Evolutionary conservation across 2,329 filamentous ascomycete species (phyloP).

Genomic region (Aspergillus flavus): DNA sequence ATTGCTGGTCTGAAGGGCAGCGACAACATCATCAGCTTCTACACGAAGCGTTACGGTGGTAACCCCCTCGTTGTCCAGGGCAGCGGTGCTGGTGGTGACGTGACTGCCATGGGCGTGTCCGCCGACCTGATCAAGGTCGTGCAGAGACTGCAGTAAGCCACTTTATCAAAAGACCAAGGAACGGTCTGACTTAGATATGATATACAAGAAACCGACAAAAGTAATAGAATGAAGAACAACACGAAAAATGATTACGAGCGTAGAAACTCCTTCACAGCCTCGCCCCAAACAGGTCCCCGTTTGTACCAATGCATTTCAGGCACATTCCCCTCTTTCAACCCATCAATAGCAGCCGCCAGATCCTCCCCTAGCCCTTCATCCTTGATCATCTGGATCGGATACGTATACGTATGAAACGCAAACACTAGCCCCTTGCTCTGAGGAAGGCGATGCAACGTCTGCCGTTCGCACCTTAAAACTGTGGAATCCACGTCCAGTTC

Average conservation of each 20-base stretch:
- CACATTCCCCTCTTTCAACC: conserved; percentile 58
- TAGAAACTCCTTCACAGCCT: conserved; percentile 56
- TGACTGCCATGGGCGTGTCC: conserved; percentile 98
- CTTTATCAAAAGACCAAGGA: background rate
- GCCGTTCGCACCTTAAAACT: conserved; percentile 59
- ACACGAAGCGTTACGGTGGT: conserved; percentile 88
- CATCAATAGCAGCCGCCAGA: conserved; percentile 61
- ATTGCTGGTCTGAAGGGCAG: conserved; percentile 95
- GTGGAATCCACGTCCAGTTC: conserved; percentile 52
- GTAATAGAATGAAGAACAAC: conserved; percentile 5
- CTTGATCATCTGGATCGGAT: conserved; percentile 58
- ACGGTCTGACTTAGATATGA: background rate
- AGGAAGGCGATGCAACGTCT: conserved; percentile 64
- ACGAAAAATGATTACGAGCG: conserved; percentile 20
- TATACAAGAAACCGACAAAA: background rate
- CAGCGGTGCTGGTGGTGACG: conserved; percentile 88
- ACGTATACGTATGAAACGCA: conserved; percentile 65
- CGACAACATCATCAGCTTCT: conserved; percentile 99
- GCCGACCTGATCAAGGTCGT: conserved; percentile 88
- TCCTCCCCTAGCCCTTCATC: conserved; percentile 58
- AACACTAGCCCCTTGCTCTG: conserved; percentile 59
- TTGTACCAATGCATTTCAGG: conserved; percentile 64
- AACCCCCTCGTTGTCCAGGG: conserved; percentile 95
- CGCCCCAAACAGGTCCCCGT: conserved; percentile 58
- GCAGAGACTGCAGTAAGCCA: conserved; percentile 62